These are phyloP conservation scores for Daldinia loculata DNA, from an alignment of 495 filamentous ascomycete species.

Conservation along the genomic window DNA sequence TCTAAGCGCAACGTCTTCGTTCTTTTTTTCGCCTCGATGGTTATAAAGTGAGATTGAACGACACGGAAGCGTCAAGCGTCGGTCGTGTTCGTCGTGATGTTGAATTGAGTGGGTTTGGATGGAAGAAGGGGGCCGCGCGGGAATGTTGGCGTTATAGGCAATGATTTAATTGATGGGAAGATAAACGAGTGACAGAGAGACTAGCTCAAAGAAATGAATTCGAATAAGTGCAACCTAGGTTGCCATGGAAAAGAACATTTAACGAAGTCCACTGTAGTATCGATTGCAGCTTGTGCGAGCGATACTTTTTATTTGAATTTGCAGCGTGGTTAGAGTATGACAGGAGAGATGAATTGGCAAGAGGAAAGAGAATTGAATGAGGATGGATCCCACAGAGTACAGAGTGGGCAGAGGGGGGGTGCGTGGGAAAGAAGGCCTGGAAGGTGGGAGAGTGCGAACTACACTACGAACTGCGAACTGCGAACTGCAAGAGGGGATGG, in stretches of 20 bases:
- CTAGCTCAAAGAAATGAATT: slow-evolving; percentile 57
- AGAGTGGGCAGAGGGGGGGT: slow-evolving; percentile 27
- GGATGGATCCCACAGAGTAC: slow-evolving; percentile 32
- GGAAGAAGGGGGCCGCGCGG: slow-evolving; percentile 24
- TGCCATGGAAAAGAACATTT: slow-evolving; percentile 45
- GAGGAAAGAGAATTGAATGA: slow-evolving; percentile 11
- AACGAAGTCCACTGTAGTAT: slow-evolving; percentile 30
- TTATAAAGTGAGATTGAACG: slow-evolving; percentile 2
- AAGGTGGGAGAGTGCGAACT: slow-evolving; percentile 1
- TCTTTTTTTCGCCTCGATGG: background rate
- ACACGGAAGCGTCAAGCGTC: slow-evolving; percentile 14
- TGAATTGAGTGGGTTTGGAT: slow-evolving; percentile 16
- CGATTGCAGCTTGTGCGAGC: slow-evolving; percentile 32
- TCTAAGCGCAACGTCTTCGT: slow-evolving; percentile 13
- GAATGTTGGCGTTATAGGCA: slow-evolving; percentile 21
- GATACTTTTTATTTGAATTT: slow-evolving; percentile 14
- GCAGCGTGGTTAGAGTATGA: slow-evolving; percentile 21
- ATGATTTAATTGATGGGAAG: slow-evolving; percentile 24
- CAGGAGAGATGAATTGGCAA: slow-evolving; percentile 12
- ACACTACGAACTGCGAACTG: background rate
- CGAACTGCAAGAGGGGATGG: background rate
- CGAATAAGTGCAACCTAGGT: slow-evolving; percentile 43
- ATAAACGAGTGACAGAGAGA: slow-evolving; percentile 62
- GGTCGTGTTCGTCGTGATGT: slow-evolving; percentile 25
- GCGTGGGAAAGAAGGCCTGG: slow-evolving; percentile 2